Conservation (phyloP, 1,284 basidiomycete genomes). For the Heimioporus retisporus region DNA sequence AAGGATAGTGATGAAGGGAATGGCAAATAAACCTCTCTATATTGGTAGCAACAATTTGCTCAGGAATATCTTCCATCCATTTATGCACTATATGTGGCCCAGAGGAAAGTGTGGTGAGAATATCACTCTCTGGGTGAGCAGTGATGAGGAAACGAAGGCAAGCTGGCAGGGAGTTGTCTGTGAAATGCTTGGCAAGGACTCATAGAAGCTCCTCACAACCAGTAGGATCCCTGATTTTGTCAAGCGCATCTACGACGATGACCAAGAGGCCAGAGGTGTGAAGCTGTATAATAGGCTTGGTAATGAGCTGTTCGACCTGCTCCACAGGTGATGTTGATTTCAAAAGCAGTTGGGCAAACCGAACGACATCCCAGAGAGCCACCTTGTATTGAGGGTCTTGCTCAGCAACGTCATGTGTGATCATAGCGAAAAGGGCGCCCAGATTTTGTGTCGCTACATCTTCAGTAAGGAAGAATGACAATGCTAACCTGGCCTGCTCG, state of each 20-base stretch:
- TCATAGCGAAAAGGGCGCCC: background rate
- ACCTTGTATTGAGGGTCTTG: slow-evolving; percentile 3
- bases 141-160: background rate
- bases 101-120: background rate
- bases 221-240: background rate
- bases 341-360: background rate
- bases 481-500: background rate
- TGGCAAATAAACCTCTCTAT: background rate
- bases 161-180: background rate
- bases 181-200: background rate
- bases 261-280: background rate
- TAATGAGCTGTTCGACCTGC: slow-evolving; percentile 8
- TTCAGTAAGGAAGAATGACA: background rate
- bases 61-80: background rate
- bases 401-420: background rate
- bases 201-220: background rate
- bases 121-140: background rate
- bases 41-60: background rate
- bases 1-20: background rate
- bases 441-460: slow-evolving; percentile 4
- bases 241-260: slow-evolving; percentile 4
- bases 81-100: background rate
- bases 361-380: background rate
- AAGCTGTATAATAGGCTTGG: background rate
- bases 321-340: background rate